Conservation (phyloP, 2,329 filamentous ascomycete species). For the Ploettnerulaceae sp. region DNA sequence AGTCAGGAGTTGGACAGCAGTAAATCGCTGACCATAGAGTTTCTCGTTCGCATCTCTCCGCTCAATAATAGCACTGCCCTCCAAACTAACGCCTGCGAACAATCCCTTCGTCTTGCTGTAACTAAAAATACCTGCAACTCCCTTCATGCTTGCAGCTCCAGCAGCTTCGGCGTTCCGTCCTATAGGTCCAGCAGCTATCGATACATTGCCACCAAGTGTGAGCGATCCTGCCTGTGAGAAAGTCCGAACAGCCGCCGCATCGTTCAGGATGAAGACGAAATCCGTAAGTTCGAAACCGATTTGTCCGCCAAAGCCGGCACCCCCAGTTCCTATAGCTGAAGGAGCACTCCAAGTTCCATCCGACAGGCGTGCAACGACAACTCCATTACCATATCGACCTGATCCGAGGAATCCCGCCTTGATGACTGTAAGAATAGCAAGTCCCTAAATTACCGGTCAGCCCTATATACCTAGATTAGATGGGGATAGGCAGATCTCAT, state of each 20-base stretch:
- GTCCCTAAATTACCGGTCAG: conserved; percentile 47
- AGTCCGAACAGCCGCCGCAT: conserved; percentile 80
- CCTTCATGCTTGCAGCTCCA: conserved; percentile 83
- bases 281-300: conserved; percentile 85
- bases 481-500: neutral
- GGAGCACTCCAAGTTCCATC: conserved; percentile 79
- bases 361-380: conserved; percentile 73
- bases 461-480: neutral
- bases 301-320: conserved; percentile 79
- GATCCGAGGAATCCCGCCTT: conserved; percentile 84
- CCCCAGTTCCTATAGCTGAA: conserved; percentile 73
- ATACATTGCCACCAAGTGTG: conserved; percentile 93
- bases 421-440: conserved; percentile 80
- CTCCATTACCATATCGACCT: conserved; percentile 73
- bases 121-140: conserved; percentile 87
- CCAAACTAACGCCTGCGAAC: conserved; percentile 91
- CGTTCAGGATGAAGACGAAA: conserved; percentile 98
- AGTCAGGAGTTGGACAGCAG: conserved; percentile 74
- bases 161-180: conserved; percentile 95
- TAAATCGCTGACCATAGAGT: conserved; percentile 79
- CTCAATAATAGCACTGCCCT: conserved; percentile 90
- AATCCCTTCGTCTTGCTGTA: conserved; percentile 98
- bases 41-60: conserved; percentile 96
- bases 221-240: conserved; percentile 90
- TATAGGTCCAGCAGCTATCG: conserved; percentile 87